phyloP scores from a whole-genome alignment of 2,329 filamentous ascomycete genomes.

The Apiospora saccharicola region DNA sequence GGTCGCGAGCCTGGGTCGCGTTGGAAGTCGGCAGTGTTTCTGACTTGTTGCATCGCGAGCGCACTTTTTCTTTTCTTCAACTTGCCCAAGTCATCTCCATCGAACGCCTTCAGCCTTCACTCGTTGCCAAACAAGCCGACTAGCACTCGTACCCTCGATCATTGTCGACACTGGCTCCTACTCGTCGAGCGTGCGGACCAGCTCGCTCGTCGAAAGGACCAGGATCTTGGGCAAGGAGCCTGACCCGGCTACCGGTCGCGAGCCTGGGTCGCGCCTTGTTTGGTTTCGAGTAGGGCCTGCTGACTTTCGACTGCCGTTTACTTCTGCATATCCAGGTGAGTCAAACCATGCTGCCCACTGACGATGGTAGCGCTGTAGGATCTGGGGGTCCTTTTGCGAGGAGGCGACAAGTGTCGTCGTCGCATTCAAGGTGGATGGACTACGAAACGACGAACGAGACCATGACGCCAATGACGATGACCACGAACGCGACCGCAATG shows the following conservation, averaged over 20 bases:
- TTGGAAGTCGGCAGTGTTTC: neutral
- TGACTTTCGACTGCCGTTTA: neutral
- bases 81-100: too few species aligned
- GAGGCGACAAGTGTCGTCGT: slow-evolving; percentile 22
- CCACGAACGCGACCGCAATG: neutral
- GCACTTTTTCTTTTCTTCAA: too few species aligned
- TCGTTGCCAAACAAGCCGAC: slow-evolving; percentile 21
- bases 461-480: neutral
- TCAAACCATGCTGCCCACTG: slow-evolving; percentile 25
- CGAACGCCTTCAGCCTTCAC: neutral
- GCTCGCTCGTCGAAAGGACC: slow-evolving; percentile 28
- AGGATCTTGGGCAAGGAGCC: slow-evolving; percentile 29
- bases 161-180: slow-evolving; percentile 26
- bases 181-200: slow-evolving; percentile 24
- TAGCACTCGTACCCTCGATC: slow-evolving; percentile 29
- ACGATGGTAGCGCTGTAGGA: neutral
- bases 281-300: slow-evolving; percentile 2
- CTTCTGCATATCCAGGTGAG: slow-evolving; percentile 11
- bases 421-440: slow-evolving; percentile 8
- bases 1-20: slow-evolving; percentile 27
- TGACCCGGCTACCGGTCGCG: slow-evolving; percentile 25
- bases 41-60: neutral
- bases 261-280: slow-evolving; percentile 26
- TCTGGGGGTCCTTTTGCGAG: slow-evolving; percentile 17
- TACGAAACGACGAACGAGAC: neutral